Base-by-base conservation (phyloP, 306 rosid species). In the Leucaena leucocephala region DNA sequence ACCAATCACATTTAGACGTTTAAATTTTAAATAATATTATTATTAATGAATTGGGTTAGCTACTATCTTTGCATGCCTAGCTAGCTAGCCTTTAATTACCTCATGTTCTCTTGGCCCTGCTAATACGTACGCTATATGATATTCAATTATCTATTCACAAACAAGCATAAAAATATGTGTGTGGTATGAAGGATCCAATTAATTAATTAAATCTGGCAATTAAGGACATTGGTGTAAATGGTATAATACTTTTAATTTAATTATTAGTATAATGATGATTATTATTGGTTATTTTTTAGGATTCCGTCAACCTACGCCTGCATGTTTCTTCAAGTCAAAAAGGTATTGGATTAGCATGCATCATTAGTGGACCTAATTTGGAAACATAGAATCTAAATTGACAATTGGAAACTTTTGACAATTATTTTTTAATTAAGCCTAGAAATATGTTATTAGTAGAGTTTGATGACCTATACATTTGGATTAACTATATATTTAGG, bases 331-430 rank as follows among this genome's bases (percentile, higher is more conserved):
- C 42, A 71, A 78, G 68, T 36, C 52, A 68, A 66, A 72, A 69
- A 62, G 39, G 58, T 39, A 78, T 63, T 82, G 83, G 79, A 63
- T 82, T 78, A 82, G 84, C 74, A 76, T 68, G 81, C 73, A 84
- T 84, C 82, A 69, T 74, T 78, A 78, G 79, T 79, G 85, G 84
- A 78, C 88, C 85, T 63, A 62, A 66, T 82, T 66, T 79, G 49
- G 80, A 82, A 81, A 84, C 77, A 9, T 27, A 19, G 78, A 80
- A 84, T 81, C 64, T 77, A 54, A 66, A 78, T 80, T 83, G 82
- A 83, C 84, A 65, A 77, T 68, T 36, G 45, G 19, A 70, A 63
- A 69, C 81, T 72, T 76, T 69, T 49, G 16, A 8, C 4, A 54
- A 35, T 67, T 80, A 12, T 82, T 52, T 61, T 64, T 27, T 81